Base-by-base conservation (phyloP, 2,329 filamentous ascomycete genomes). In the Aspergillus quadrilineatus region DNA sequence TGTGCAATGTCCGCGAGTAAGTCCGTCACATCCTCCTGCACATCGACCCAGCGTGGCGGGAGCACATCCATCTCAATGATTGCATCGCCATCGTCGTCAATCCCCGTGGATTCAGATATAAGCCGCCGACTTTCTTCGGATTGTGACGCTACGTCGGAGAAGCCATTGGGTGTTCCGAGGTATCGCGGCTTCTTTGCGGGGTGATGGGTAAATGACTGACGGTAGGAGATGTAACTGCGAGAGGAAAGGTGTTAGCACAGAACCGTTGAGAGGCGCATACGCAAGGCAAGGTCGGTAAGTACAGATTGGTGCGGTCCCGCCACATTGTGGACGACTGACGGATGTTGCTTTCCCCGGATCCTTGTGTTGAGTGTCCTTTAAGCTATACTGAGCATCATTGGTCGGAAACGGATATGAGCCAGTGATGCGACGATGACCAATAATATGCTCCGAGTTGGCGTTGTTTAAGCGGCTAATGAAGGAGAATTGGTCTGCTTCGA, bases 221-320 rank as follows among this genome's bases (percentile, higher is more conserved):
- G 92, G 82, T 97, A 99, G 76, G 94, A 97, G 74, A 99, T 94
- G 76, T 95, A 99, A 73, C 93, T 96, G 71, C 42, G 56, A 63
- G 60, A 30, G 47, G 50, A 34, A 15, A 51, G 41, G 49, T 57
- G 50, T 57, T 17, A 60, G 55, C 59, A 61, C 62, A 39, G n/a
- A 39, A 15, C 4, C 9, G 30, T 26, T 17, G 37, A 2, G 32
- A 14, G 39, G 42, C 49, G 28, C 28, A 37, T 36, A 43, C 51
- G 42, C 49, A 55, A 17, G 17, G 17, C 22, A 42, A 15, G 14
- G 6, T 9, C 22, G 12, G 36, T 9, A 22, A 22, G 30, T 86
- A 97, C 92, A 99, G 89, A 75, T 97, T 99, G 67, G 94, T 99
- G 78, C 94, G 89, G 83, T 99, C 94, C 81, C 94, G 91, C 92